Evolutionary conservation across 257 asterid genomes (phyloP).

Genomic region (Marsdenia floribunda): DNA sequence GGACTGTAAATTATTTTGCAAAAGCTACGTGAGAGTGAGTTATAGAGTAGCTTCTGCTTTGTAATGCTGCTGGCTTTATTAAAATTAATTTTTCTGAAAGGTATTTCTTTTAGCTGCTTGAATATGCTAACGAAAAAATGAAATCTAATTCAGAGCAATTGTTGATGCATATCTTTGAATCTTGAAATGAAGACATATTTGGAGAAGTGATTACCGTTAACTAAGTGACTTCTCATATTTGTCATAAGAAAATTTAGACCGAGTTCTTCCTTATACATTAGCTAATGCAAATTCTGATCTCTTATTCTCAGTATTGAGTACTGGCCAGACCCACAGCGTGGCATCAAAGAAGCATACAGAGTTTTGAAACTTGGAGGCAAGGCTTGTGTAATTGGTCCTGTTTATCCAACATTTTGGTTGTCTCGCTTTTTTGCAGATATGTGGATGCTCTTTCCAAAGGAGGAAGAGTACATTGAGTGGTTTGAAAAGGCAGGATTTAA

Average conservation of each 20-base stretch:
- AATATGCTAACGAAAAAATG: not conserved
- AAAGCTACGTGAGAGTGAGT: too few species aligned
- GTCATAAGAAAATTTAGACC: not conserved
- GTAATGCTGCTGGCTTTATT: too few species aligned
- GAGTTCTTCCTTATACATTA: not conserved
- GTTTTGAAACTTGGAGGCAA: slow-evolving; percentile 81
- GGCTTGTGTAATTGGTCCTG: slow-evolving; percentile 94
- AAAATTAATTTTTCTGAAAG: too few species aligned
- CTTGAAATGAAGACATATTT: not conserved
- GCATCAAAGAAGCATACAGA: slow-evolving; percentile 90
- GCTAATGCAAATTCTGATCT: slow-evolving; percentile 5
- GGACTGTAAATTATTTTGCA: too few species aligned
- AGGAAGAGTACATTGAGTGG: slow-evolving; percentile 97
- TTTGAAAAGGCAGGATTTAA: slow-evolving; percentile 83
- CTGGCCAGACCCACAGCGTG: slow-evolving; percentile 99
- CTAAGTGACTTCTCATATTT: not conserved
- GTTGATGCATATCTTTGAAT: not conserved
- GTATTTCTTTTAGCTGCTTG: too few species aligned
- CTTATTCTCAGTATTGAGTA: slow-evolving; percentile 68
- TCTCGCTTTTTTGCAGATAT: slow-evolving; percentile 91
- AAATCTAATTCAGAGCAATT: not conserved
- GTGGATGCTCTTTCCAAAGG: slow-evolving; percentile 99
- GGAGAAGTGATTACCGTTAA: not conserved
- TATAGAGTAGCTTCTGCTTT: too few species aligned
- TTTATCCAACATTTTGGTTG: slow-evolving; percentile 82